Evolutionary conservation across 805 yeast genomes (phyloP), one percentile per base, ranked within the genome.

Genomic region (Ogataea nitratoaversa): DNA sequence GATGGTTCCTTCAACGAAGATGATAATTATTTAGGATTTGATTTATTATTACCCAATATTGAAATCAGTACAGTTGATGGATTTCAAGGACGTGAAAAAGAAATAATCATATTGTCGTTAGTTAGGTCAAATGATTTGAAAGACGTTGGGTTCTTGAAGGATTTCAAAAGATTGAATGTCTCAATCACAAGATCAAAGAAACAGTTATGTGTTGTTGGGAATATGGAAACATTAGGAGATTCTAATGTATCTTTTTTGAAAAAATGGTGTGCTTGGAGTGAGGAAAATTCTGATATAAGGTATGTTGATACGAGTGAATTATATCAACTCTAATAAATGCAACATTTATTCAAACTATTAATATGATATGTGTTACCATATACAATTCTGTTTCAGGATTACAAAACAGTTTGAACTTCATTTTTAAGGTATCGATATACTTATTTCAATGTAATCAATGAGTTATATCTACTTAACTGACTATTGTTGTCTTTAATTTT

Each of bases 61-160:
- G 98, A 91, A 55, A 76, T 90, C 0, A 78, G 95, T 4, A 87
- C 97, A 0, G 91, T 91, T 4, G 99, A 91, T 64, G 97, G 97
- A 1, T 93, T 91, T 54, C 99, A 91, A 66, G 99, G 99, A 1
- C 69, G 97, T 46, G 99, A 91, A 56, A 93, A 91, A 59, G 95
- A 90, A 52, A 82, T 80, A 0, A 88, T 91, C 6, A 71, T 91
- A 1, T 64, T 93, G 11, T 74, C 93, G 2, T 60, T 91, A 39
- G 97, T 91, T 2, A 70, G 99, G 47, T 82, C 93, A 30, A 91
- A 91, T 58, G 81, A 74, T 17, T 52, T 63, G 2, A 60, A 71
- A 25, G 85, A 82, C 38, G 82, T 90, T 34, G 98, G 98, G 8
- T 93, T 91, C 55, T 65, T 93, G 39, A 70, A 72, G 19, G 97